phyloP scores from a whole-genome alignment of 1,284 basidiomycete species.

The Cryptococcus sp. region DNA sequence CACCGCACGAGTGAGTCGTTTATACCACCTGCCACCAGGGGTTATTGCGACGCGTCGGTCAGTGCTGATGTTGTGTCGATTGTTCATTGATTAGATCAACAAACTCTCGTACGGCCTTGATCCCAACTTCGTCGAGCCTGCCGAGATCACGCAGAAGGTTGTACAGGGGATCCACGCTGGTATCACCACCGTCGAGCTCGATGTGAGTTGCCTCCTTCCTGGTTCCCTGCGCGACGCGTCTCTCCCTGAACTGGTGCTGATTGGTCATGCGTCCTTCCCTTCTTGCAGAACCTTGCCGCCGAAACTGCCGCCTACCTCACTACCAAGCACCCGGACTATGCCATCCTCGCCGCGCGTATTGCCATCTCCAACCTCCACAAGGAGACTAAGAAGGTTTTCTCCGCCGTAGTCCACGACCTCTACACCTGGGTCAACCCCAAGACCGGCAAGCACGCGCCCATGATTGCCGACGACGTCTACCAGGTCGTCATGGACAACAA shows the following conservation, averaged over 20 bases:
- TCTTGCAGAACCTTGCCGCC: conserved; percentile 75
- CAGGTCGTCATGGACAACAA: conserved; percentile 79
- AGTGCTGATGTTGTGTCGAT: conserved; percentile 27
- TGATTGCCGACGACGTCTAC: conserved; percentile 91
- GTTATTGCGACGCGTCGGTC: not conserved
- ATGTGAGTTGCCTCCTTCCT: conserved; percentile 57
- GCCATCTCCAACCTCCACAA: conserved; percentile 99
- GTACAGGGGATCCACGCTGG: conserved; percentile 93
- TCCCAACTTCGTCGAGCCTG: conserved; percentile 86
- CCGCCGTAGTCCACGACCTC: conserved; percentile 83
- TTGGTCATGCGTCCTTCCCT: conserved; percentile 1
- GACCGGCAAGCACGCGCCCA: conserved; percentile 77
- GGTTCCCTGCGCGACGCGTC: not conserved
- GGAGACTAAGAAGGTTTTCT: conserved; percentile 97
- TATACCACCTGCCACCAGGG: not conserved
- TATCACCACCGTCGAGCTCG: conserved; percentile 95
- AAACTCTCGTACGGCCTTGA: conserved; percentile 98
- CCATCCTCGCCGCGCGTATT: conserved; percentile 95
- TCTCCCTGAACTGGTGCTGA: not conserved
- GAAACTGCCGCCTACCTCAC: conserved; percentile 98
- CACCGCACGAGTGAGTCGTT: conserved; percentile 26
- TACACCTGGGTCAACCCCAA: conserved; percentile 97
- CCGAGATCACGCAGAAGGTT: conserved; percentile 94
- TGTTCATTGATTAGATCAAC: conserved; percentile 62
- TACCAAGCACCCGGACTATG: conserved; percentile 96